These are phyloP conservation scores for Trichophyton simii DNA, from an alignment of 2,329 filamentous ascomycete species.

Conservation along the genomic window DNA sequence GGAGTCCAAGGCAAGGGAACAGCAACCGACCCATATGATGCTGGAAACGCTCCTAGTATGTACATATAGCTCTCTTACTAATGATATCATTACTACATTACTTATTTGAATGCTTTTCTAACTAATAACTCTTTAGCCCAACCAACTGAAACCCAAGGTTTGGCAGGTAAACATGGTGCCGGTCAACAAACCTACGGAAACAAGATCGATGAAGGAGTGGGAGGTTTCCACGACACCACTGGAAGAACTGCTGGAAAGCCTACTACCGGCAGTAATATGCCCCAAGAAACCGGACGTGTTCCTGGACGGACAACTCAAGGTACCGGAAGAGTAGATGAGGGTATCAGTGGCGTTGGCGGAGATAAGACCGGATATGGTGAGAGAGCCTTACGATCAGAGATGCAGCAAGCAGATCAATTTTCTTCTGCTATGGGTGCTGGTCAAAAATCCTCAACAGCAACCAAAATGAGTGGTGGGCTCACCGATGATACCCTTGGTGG, in stretches of 20 bases:
- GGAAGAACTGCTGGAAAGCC: neutral
- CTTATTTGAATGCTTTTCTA: neutral
- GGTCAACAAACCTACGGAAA: neutral
- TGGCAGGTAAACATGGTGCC: neutral
- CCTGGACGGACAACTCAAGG: neutral
- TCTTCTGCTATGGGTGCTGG: neutral
- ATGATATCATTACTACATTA: neutral
- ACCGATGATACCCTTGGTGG: neutral
- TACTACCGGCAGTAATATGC: neutral
- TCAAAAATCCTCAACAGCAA: neutral
- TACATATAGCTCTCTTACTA: neutral
- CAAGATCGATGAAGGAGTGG: neutral
- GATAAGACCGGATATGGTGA: neutral
- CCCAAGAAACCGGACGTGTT: neutral
- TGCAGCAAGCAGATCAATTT: neutral
- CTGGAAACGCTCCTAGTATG: conserved; percentile 57
- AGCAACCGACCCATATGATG: conserved; percentile 62
- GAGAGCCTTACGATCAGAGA: neutral
- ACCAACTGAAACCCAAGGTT: neutral
- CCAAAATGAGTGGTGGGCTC: neutral
- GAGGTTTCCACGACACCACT: neutral
- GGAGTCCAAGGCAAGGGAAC: conserved; percentile 56
- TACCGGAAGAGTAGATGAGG: neutral
- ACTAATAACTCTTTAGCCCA: neutral
- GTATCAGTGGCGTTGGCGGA: neutral